Evolutionary conservation across 2,329 filamentous ascomycete species (phyloP).

Genomic region (Periglandula ipomoeae): DNA sequence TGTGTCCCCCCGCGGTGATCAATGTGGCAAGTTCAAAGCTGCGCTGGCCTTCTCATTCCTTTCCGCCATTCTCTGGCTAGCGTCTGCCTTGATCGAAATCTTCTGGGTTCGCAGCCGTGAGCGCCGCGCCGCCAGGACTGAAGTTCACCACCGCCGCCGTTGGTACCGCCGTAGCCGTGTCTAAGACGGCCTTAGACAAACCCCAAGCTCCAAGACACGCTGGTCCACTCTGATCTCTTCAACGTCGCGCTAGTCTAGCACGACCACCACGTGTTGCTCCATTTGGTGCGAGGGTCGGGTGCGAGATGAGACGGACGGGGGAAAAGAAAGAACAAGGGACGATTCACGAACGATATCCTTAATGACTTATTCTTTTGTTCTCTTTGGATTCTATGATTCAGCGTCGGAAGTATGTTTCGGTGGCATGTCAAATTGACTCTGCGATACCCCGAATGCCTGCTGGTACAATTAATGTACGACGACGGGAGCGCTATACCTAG

Average conservation of each 20-base stretch:
- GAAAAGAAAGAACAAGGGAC: not conserved
- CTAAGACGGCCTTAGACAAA: constrained; percentile 18
- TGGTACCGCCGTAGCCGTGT: constrained; percentile 36
- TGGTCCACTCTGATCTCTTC: not conserved
- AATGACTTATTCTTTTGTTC: not conserved
- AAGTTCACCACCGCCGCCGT: constrained; percentile 22
- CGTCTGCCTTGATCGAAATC: constrained; percentile 48
- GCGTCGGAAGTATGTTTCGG: not conserved
- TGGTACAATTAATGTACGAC: no score
- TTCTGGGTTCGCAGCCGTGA: constrained; percentile 40
- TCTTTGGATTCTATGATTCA: not conserved
- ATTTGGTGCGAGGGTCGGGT: not conserved
- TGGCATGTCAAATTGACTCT: not conserved
- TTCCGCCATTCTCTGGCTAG: constrained; percentile 62
- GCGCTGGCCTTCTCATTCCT: constrained; percentile 64
- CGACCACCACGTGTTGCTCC: not conserved
- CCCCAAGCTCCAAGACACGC: not conserved
- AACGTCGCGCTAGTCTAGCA: no score
- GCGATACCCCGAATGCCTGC: not conserved
- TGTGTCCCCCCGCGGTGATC: constrained; percentile 36
- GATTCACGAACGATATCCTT: not conserved
- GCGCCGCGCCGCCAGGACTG: constrained; percentile 21
- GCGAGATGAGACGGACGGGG: not conserved
- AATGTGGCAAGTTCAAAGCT: constrained; percentile 62
- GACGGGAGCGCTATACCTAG: no score